phyloP scores from a whole-genome alignment of 768 basidiomycete species.

The Russula emetica region DNA sequence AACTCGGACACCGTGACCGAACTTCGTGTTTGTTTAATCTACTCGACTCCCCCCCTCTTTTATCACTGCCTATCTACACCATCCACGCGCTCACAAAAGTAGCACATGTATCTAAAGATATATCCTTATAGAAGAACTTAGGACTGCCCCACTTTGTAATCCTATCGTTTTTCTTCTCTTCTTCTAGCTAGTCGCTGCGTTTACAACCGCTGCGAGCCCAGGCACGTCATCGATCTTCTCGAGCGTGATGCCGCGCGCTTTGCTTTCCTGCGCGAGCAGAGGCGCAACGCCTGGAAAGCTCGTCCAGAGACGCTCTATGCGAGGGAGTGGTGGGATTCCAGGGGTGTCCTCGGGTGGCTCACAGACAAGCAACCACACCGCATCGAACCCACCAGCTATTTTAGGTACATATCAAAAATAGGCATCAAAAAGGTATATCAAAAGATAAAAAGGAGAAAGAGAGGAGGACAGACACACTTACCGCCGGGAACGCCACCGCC shows the following conservation, averaged over 20 bases:
- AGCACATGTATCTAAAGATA: conserved; percentile 22
- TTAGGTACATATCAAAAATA: neutral
- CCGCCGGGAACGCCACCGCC: conserved; percentile 97
- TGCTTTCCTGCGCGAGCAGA: conserved; percentile 65
- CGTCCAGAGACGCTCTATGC: conserved; percentile 67
- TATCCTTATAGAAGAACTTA: conserved; percentile 14
- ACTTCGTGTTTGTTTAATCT: neutral
- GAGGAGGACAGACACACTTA: too few species aligned
- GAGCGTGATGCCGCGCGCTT: conserved; percentile 57
- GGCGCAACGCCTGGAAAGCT: conserved; percentile 67
- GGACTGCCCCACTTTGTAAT: conserved; percentile 14
- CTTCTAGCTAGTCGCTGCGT: neutral
- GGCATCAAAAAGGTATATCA: neutral
- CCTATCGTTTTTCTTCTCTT: neutral
- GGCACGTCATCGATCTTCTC: conserved; percentile 48
- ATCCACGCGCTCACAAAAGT: neutral
- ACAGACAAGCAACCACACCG: conserved; percentile 87
- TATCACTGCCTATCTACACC: neutral
- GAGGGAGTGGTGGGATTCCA: conserved; percentile 46
- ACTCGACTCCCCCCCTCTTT: neutral
- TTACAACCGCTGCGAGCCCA: conserved; percentile 21
- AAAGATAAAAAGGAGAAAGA: neutral
- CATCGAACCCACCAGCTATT: conserved; percentile 94
- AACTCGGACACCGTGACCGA: neutral
- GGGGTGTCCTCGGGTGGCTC: conserved; percentile 46